phyloP scores from a whole-genome alignment of 163 green algal species.

The Chloroidium sp. region DNA sequence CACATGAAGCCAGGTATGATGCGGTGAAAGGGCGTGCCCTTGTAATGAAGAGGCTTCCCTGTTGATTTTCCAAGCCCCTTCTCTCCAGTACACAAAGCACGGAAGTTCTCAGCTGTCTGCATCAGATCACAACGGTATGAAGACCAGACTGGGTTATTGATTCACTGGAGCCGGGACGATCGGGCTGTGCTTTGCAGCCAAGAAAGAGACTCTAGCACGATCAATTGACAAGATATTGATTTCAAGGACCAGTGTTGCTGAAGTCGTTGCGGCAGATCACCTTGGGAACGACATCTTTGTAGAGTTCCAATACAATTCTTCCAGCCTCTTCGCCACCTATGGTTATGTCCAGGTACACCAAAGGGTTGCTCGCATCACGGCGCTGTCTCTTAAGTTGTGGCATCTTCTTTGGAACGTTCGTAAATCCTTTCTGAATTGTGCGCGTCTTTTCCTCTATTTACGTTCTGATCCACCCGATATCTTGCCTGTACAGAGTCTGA shows the following conservation, averaged over 20 bases:
- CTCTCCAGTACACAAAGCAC: slow-evolving; percentile 65
- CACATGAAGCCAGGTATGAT: slow-evolving; percentile 32
- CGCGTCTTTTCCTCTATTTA: too few species aligned
- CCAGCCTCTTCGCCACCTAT: slow-evolving; percentile 26
- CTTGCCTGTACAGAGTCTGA: too few species aligned
- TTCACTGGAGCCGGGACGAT: too few species aligned
- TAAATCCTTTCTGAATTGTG: neutral
- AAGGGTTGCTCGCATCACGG: neutral
- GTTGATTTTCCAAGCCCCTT: slow-evolving; percentile 45
- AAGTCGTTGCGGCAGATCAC: neutral
- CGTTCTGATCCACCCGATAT: too few species aligned
- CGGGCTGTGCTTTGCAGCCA: too few species aligned
- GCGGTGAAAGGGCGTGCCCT: slow-evolving; percentile 28
- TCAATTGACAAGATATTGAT: neutral
- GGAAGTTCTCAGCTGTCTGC: slow-evolving; percentile 95
- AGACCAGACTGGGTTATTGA: too few species aligned
- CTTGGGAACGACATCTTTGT: slow-evolving; percentile 64
- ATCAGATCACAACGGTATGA: neutral
- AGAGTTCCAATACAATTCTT: slow-evolving; percentile 59
- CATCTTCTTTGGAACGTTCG: neutral
- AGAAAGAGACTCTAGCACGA: too few species aligned
- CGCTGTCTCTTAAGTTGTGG: neutral
- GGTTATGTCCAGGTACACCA: slow-evolving; percentile 60
- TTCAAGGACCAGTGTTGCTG: neutral
- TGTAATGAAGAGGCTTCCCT: slow-evolving; percentile 50